Percentiles rank a stretch among this genome's conserved stretches.
These are phyloP conservation scores for Trametes hirsuta DNA, from an alignment of 1,284 basidiomycete species.

Conservation along the genomic window DNA sequence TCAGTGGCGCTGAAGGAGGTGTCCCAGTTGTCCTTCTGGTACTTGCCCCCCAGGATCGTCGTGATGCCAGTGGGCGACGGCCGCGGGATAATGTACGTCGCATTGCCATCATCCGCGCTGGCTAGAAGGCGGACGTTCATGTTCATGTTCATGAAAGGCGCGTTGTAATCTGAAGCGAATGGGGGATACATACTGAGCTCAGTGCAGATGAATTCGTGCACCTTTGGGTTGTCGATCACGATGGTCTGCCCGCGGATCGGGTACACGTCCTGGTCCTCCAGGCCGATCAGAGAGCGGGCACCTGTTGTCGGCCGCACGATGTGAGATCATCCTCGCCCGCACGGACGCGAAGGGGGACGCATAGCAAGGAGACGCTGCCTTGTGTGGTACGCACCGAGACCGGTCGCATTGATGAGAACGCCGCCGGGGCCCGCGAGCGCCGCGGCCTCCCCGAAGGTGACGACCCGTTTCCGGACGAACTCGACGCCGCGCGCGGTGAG, in stretches of 20 bases:
- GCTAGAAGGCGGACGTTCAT: constrained; percentile 69
- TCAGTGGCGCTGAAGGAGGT: constrained; percentile 46
- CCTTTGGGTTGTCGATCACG: constrained; percentile 69
- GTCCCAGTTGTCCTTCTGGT: constrained; percentile 50
- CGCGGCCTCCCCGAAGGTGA: constrained; percentile 46
- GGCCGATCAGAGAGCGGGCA: constrained; percentile 75
- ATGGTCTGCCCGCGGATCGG: constrained; percentile 90
- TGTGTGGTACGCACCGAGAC: constrained; percentile 40
- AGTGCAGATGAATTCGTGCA: constrained; percentile 43
- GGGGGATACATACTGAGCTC: constrained; percentile 3
- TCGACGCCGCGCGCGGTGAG: constrained; percentile 37
- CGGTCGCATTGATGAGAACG: constrained; percentile 52
- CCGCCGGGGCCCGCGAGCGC: constrained; percentile 39
- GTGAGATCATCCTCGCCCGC: not conserved
- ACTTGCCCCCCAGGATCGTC: constrained; percentile 60
- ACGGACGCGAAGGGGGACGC: too few relatives aligned
- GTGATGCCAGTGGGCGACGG: constrained; percentile 41
- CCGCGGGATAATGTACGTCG: constrained; percentile 60
- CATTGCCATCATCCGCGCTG: constrained; percentile 71
- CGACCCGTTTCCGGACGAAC: constrained; percentile 34
- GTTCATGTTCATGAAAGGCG: constrained; percentile 78
- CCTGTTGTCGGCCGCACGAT: constrained; percentile 41
- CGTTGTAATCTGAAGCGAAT: not conserved
- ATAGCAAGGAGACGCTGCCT: too few relatives aligned
- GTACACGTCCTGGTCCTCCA: constrained; percentile 73